Evolutionary conservation across 2,329 filamentous ascomycete species (phyloP), one percentile per base, ranked within the genome.

Genomic region (Pestalotiopsis sp.): DNA sequence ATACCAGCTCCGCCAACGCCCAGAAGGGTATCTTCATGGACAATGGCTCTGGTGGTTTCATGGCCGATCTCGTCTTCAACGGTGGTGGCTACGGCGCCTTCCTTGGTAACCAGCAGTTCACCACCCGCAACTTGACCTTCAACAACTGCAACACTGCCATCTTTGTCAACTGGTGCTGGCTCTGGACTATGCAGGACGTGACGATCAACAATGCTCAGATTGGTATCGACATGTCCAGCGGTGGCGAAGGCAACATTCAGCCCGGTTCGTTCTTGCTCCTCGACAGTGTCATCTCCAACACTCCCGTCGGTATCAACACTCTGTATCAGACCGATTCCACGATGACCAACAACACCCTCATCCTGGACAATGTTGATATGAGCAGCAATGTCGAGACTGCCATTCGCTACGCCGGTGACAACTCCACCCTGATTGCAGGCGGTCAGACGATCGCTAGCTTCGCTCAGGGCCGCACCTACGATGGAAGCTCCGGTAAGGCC

Each of bases 121-220:
- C 93, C 52, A 91, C 90, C 36, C 91, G 93, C 73, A 96, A 97
- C 81, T 77, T 96, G 78, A 92, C 87, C 45, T 97, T 97, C 86
- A 93, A 92, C 78, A 86, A 88, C 79, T 95, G 92, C 84, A 87
- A 93, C 77, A 97, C 93, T 2, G 94, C 92, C 70, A 90, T 97
- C 72, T 93, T 88, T 82, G 92, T 96, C 90, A 94, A 94, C 84
- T 97, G 94, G 94, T 93, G 95, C 83, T 97, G 94, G 94, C 85
- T 90, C 20, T 97, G 92, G 91, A 90, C 91, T 59, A 89, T 96
- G 81, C 93, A 95, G 78, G 92, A 88, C 45, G 74, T 97, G 49
- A 86, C 82, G 60, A 93, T 97, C 80, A 90, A 93, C 79, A 89
- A 91, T 77, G 93, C 91, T 77, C 82, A 84, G n/a, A 81, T 95